phyloP scores from a whole-genome alignment of 179 eudicot genomes.

The Silene noctiflora region DNA sequence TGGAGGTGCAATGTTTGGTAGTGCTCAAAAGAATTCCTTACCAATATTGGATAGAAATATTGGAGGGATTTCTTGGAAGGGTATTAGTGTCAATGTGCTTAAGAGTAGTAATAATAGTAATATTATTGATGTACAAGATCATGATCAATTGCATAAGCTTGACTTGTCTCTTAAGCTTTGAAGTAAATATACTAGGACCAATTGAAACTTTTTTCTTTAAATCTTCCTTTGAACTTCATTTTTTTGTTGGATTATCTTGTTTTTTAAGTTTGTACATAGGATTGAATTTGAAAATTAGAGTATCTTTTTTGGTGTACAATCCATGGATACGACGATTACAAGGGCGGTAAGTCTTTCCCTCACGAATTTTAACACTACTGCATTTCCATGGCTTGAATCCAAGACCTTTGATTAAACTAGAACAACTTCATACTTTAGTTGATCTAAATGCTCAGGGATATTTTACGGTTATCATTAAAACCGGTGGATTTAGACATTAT shows the following conservation, averaged over 20 bases:
- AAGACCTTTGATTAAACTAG: no score
- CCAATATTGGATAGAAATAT: slow-evolving; percentile 21
- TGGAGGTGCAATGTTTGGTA: slow-evolving; percentile 28
- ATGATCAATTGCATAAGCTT: slow-evolving; percentile 31
- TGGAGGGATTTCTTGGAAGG: slow-evolving; percentile 29
- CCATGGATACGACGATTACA: no score
- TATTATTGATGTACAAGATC: slow-evolving; percentile 18
- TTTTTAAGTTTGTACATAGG: neutral
- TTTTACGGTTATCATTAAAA: no score
- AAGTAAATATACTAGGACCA: neutral
- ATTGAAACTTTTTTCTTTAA: neutral
- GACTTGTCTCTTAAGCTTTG: slow-evolving; percentile 37
- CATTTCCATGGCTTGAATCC: no score
- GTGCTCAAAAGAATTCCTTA: slow-evolving; percentile 22
- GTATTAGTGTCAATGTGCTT: slow-evolving; percentile 21
- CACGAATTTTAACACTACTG: no score
- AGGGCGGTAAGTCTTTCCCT: no score
- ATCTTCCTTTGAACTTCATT: no score
- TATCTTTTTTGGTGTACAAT: no score
- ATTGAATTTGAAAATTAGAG: neutral
- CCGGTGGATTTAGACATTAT: no score
- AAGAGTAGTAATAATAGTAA: slow-evolving; percentile 1
- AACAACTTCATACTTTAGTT: no score
- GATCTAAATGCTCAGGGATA: no score
- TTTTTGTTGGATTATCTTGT: neutral